Conservation (phyloP, 352 stramenopile species). For the Thalassiosira livingstoniorum region DNA sequence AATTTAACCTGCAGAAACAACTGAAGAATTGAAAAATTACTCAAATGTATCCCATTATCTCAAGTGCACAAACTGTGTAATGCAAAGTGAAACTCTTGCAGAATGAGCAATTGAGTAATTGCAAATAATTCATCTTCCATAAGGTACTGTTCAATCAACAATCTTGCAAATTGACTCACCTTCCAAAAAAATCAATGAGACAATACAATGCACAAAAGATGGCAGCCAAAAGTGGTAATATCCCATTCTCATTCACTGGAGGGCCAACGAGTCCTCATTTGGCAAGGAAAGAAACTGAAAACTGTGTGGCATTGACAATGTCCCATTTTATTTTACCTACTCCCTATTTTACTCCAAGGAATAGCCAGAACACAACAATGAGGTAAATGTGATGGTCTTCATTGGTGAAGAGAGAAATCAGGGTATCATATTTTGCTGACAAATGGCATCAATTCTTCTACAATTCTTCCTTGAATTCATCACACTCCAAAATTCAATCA, state of each 20-base stretch:
- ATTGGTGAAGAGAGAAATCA: slow-evolving; percentile 35
- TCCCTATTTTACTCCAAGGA: slow-evolving; percentile 66
- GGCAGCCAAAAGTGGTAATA: slow-evolving; percentile 59
- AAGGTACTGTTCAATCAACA: slow-evolving; percentile 67
- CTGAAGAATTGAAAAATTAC: slow-evolving; percentile 77
- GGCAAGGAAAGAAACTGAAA: slow-evolving; percentile 70
- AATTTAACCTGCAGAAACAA: slow-evolving; percentile 75
- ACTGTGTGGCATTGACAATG: slow-evolving; percentile 74
- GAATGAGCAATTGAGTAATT: slow-evolving; percentile 60
- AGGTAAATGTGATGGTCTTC: slow-evolving; percentile 67
- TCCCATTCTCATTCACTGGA: slow-evolving; percentile 60
- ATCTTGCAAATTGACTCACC: slow-evolving; percentile 69
- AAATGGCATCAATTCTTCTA: slow-evolving; percentile 36
- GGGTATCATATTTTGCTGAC: slow-evolving; percentile 9
- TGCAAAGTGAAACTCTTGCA: slow-evolving; percentile 67
- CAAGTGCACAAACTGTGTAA: slow-evolving; percentile 55
- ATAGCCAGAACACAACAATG: slow-evolving; percentile 66
- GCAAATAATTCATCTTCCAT: slow-evolving; percentile 58
- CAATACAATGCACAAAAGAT: slow-evolving; percentile 77
- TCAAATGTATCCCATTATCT: slow-evolving; percentile 62
- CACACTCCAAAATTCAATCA: slow-evolving; percentile 47
- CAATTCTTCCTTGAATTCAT: slow-evolving; percentile 56
- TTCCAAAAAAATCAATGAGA: slow-evolving; percentile 73
- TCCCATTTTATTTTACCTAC: slow-evolving; percentile 71
- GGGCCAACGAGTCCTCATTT: slow-evolving; percentile 73